Evolutionary conservation across 1,139 yeast species (phyloP), one percentile per base, ranked within the genome.

Genomic region (Diutina neorugosa): DNA sequence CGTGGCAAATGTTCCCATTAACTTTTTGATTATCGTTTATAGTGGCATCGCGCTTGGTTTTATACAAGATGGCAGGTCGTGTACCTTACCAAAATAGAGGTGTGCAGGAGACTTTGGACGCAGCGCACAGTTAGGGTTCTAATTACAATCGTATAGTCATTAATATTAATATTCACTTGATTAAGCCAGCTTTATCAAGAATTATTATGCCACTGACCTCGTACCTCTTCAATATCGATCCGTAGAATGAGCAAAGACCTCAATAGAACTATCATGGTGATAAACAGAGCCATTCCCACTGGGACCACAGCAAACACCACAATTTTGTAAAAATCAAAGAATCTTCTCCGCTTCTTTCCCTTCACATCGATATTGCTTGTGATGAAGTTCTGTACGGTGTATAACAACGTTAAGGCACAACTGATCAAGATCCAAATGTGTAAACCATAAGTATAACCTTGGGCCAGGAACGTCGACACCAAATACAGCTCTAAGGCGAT

Each of bases 261-360:
- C 34, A 90, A 69, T 52, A 91, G 69, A 0, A 91, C 94, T 31
- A 90, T 73, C 96, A 91, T 89, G 4, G 98, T 90, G 27, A 91
- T 69, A 62, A 93, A 93, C 61, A 97, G 88, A 2, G 98, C 97
- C 56, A 93, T 63, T 0, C 98, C 98, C 23, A 93, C 91, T 0
- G 98, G 98, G 5, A 93, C 96, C 53, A 93, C 98, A 1, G 98
- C 97, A 71, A 88, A 93, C 1, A 93, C 97, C 1, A 87, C 91
- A 52, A 93, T 86, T 60, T 87, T 89, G 66, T 90, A 86, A 55
- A 84, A 73, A 62, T 86, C 90, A 58, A 93, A 80, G 57, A 90
- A 86, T 53, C 91, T 69, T 49, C 78, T 76, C 37, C 74, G 63
- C 54, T 66, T 61, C 53, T 70, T 70, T 9, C 72, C 72, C 54